phyloP scores from a whole-genome alignment of 2,329 filamentous ascomycete genomes.

The Elsinoe batatas region DNA sequence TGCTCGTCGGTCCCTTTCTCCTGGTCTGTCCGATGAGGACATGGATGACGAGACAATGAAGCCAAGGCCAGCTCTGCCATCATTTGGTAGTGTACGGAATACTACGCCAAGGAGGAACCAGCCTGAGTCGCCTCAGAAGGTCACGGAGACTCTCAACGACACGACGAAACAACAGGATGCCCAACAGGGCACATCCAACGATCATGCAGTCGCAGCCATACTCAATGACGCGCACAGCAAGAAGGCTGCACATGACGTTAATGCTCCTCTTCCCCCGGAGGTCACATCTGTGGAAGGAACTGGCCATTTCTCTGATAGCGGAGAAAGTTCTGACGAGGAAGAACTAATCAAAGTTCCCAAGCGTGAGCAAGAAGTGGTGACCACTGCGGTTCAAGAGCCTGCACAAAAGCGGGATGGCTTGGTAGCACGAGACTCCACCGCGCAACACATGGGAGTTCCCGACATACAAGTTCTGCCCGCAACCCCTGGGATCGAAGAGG shows the following conservation, averaged over 20 bases:
- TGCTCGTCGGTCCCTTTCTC: slow-evolving; percentile 20
- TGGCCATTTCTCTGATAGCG: slow-evolving; percentile 52
- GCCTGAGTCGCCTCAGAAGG: slow-evolving; percentile 41
- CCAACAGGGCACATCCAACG: slow-evolving; percentile 46
- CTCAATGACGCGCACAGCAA: slow-evolving; percentile 45
- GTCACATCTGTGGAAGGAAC: slow-evolving; percentile 59
- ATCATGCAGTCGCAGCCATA: slow-evolving; percentile 49
- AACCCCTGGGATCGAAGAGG: slow-evolving; percentile 25
- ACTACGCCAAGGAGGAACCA: slow-evolving; percentile 34
- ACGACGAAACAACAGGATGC: slow-evolving; percentile 28
- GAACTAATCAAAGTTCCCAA: background rate
- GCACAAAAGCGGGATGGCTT: background rate
- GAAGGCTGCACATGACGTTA: slow-evolving; percentile 32
- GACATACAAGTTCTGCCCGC: slow-evolving; percentile 27
- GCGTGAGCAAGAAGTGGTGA: background rate
- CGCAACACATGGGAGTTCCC: slow-evolving; percentile 19
- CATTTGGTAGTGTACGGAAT: slow-evolving; percentile 64
- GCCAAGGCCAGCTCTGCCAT: slow-evolving; percentile 62
- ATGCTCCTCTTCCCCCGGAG: slow-evolving; percentile 59
- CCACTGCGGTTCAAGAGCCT: background rate
- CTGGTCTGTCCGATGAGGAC: slow-evolving; percentile 35
- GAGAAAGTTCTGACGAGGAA: slow-evolving; percentile 19
- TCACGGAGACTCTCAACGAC: slow-evolving; percentile 36
- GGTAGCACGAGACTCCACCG: background rate
- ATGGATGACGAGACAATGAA: slow-evolving; percentile 59